Conservation (phyloP, 345 rosid species). For the Salix suchowensis region DNA sequence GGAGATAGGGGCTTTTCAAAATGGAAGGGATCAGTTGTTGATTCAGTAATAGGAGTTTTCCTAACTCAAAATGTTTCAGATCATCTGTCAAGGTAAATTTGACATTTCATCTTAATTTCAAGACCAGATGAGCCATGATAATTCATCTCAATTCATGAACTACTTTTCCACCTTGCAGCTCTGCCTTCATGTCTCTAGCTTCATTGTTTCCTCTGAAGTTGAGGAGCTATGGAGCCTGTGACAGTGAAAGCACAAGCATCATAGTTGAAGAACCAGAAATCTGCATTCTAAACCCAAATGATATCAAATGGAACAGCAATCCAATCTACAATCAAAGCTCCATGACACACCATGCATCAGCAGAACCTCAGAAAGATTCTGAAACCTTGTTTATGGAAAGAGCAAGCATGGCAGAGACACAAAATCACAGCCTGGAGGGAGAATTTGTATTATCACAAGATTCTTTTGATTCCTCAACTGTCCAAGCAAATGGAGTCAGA, state of each 20-base stretch:
- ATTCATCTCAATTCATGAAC: slow-evolving; percentile 10
- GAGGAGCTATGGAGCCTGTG: slow-evolving; percentile 23
- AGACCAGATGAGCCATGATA: neutral
- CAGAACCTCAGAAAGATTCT: slow-evolving; percentile 31
- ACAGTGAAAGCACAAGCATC: slow-evolving; percentile 24
- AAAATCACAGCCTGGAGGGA: slow-evolving; percentile 51
- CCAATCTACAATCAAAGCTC: slow-evolving; percentile 37
- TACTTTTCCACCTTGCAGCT: slow-evolving; percentile 50
- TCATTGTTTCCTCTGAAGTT: slow-evolving; percentile 67
- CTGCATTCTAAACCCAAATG: slow-evolving; percentile 32
- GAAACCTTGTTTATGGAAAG: slow-evolving; percentile 39
- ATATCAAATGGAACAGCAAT: slow-evolving; percentile 39
- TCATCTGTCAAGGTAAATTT: slow-evolving; percentile 83
- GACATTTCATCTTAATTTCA: slow-evolving; percentile 4
- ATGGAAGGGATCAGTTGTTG: slow-evolving; percentile 99
- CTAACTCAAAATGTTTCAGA: slow-evolving; percentile 95
- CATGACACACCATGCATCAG: slow-evolving; percentile 28
- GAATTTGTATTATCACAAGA: slow-evolving; percentile 73
- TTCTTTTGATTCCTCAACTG: slow-evolving; percentile 45
- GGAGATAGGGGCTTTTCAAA: slow-evolving; percentile 95
- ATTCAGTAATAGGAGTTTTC: slow-evolving; percentile 93
- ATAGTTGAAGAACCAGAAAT: slow-evolving; percentile 59
- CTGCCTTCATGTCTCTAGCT: slow-evolving; percentile 89
- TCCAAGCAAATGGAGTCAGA: slow-evolving; percentile 45
- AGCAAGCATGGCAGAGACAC: slow-evolving; percentile 34